Evolutionary conservation across 257 asterid species (phyloP).

Genomic region (Leptodermis oblonga): DNA sequence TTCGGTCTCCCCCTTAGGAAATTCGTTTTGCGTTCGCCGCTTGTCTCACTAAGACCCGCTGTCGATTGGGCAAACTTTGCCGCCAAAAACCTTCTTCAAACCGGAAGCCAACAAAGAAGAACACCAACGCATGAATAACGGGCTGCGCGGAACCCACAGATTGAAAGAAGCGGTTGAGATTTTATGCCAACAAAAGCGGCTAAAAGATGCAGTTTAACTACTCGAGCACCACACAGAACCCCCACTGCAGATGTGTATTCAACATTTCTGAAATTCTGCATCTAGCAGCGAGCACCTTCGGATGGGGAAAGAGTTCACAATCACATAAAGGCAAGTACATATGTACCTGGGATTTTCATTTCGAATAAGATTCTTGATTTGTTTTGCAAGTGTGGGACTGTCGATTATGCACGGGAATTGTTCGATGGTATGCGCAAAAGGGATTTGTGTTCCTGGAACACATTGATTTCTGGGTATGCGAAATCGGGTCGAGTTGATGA

Average conservation of each 20-base stretch:
- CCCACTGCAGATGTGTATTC: conserved; percentile 39
- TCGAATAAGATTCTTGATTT: conserved; percentile 59
- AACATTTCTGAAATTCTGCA: conserved; percentile 43
- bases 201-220: conserved; percentile 44
- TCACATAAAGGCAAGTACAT: conserved; percentile 37
- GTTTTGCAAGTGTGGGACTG: conserved; percentile 55
- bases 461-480: conserved; percentile 61
- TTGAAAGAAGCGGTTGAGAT: conserved; percentile 32
- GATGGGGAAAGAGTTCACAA: conserved; percentile 48
- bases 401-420: conserved; percentile 41
- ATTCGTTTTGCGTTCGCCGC: too few relatives aligned
- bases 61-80: conserved; percentile 13
- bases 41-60: too few relatives aligned
- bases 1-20: too few relatives aligned
- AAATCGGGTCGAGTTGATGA: conserved; percentile 41
- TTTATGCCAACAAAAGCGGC: conserved; percentile 52
- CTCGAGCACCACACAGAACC: conserved; percentile 29
- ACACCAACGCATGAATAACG: conserved; percentile 12
- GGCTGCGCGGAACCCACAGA: conserved; percentile 16
- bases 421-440: conserved; percentile 59
- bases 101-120: not conserved
- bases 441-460: conserved; percentile 75
- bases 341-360: conserved; percentile 46
- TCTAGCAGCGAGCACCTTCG: conserved; percentile 48
- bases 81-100: not conserved